Percentiles rank a stretch among this genome's conserved stretches.
Conservation (phyloP, 495 filamentous ascomycete genomes). For the Hypoxylon rickii region DNA sequence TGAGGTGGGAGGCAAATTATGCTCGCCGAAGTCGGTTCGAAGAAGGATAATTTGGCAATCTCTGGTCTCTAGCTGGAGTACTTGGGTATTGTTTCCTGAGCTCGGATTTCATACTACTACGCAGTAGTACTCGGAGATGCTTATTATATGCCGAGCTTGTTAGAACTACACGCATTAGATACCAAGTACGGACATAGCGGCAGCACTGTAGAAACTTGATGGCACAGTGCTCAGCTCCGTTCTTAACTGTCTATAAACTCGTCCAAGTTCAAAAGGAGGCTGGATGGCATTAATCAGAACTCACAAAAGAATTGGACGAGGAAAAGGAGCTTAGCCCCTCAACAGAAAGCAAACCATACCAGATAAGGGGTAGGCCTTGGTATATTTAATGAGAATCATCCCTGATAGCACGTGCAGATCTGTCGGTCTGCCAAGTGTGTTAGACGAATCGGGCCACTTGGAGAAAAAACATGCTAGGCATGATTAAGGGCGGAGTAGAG, state of each 20-base stretch:
- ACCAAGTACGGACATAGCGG: too few relatives aligned
- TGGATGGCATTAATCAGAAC: constrained; percentile 26
- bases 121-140: constrained; percentile 31
- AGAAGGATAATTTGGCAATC: too few relatives aligned
- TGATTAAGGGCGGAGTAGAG: constrained; percentile 31
- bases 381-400: constrained; percentile 27
- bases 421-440: constrained; percentile 38
- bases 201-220: too few relatives aligned
- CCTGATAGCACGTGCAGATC: constrained; percentile 38
- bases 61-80: too few relatives aligned
- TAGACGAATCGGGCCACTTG: constrained; percentile 38
- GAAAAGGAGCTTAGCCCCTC: too few relatives aligned
- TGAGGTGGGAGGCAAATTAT: too few relatives aligned
- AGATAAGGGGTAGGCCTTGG: constrained; percentile 12
- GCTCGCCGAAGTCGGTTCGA: constrained; percentile 21
- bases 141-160: constrained; percentile 26
- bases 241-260: constrained; percentile 18
- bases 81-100: too few relatives aligned
- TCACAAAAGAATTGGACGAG: constrained; percentile 13
- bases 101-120: constrained; percentile 18
- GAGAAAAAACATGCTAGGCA: constrained; percentile 36
- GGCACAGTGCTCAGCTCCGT: not conserved
- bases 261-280: constrained; percentile 14
- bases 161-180: constrained; percentile 14
- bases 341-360: constrained; percentile 22